phyloP scores from a whole-genome alignment of 73 alveolate genomes.

The Paraurostyla sp. region DNA sequence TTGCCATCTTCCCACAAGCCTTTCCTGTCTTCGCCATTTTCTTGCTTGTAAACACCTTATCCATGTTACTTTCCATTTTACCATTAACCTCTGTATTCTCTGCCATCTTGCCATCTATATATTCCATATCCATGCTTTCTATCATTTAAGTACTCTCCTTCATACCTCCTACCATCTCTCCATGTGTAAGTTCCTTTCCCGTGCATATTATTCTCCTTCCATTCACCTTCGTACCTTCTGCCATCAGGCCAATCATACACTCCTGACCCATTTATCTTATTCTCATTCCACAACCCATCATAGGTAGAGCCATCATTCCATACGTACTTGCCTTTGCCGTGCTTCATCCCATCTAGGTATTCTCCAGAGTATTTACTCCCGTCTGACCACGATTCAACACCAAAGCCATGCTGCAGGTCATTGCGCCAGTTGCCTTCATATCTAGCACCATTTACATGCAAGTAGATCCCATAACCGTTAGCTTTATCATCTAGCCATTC shows the following conservation, averaged over 20 bases:
- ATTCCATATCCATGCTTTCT: conserved; percentile 84
- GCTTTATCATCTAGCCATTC: conserved; percentile 86
- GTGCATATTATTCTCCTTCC: conserved; percentile 86
- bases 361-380: conserved; percentile 85
- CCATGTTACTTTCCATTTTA: conserved; percentile 83
- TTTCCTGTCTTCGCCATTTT: conserved; percentile 64
- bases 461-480: conserved; percentile 81
- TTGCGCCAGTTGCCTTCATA: conserved; percentile 88
- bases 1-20: conserved; percentile 84
- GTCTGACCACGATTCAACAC: conserved; percentile 87
- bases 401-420: conserved; percentile 87
- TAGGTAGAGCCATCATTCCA: conserved; percentile 86
- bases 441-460: conserved; percentile 76
- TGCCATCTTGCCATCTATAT: conserved; percentile 86
- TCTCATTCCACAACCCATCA: conserved; percentile 80
- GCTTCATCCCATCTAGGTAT: conserved; percentile 82
- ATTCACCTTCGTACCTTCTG: conserved; percentile 77
- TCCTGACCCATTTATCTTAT: conserved; percentile 80
- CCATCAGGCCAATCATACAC: conserved; percentile 83
- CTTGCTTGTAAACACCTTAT: conserved; percentile 74
- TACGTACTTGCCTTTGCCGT: conserved; percentile 81
- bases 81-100: conserved; percentile 79
- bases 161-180: conserved; percentile 83
- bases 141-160: conserved; percentile 82
- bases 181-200: conserved; percentile 81